Base-by-base conservation (phyloP, 2,329 filamentous ascomycete species). In the Blastomyces silverae region DNA sequence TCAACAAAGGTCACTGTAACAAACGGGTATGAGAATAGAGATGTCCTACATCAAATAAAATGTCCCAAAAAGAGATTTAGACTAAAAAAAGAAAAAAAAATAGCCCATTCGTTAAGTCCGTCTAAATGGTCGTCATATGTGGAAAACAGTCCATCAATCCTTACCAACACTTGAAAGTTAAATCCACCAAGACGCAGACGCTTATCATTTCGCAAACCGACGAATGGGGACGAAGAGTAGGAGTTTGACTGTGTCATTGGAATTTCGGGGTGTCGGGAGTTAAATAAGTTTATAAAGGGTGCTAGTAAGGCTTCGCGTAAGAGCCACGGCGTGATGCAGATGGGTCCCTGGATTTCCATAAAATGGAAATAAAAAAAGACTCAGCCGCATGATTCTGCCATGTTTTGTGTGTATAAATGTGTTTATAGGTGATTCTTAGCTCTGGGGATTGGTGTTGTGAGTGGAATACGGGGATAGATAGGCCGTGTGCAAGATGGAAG, bases 331-430 rank as follows among this genome's bases (percentile, higher is more conserved):
- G 62, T 57, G 50, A 55, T 56, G 42, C 62, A 53, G 62, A 57
- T 63, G 34, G 48, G 52, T 64, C 58, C 63, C 63, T 64, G 63
- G 34, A 61, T 64, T 61, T 61, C 48, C 63, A 64, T 31, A 58
- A 52, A 42, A 58, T 48, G 37, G 42, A 63, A 63, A 63, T 56
- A 37, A 58, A 57, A 58, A n/a, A 64, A 64, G 57, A 64, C 63
- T 64, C 63, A 64, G 63, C 63, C 58, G 63, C 34, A 61, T 61
- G 44, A 44, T 56, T 63, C 50, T 63, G 28, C 55, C 52, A 63
- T 56, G 48, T 22, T 55, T 10, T 44, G 57, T 42, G 37, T 25
- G 11, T 58, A 37, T 39, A 20, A 28, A 50, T n/a, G 15, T 22
- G 25, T 55, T 39, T 55, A 53, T 22, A n/a, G 10, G 61, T 62